A percentile compares a stretch with the other conserved stretches of the same genome.
These are phyloP conservation scores for Aspergillus asperescens DNA, from an alignment of 495 filamentous ascomycete species.

Conservation along the genomic window DNA sequence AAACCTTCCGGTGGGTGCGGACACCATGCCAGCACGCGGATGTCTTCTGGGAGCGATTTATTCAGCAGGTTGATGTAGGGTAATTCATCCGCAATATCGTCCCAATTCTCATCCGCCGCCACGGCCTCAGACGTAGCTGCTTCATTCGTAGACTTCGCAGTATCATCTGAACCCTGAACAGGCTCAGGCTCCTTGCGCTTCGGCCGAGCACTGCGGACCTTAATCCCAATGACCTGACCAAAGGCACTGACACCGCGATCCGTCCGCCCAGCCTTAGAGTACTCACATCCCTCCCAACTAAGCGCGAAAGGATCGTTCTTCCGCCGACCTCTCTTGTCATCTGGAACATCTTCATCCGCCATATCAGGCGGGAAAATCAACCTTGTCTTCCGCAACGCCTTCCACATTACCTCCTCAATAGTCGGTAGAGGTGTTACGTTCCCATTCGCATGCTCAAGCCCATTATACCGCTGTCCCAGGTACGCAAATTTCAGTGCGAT, in stretches of 20 bases:
- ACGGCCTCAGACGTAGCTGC: no score
- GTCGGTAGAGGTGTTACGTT: conserved; percentile 65
- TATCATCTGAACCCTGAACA: conserved; percentile 5
- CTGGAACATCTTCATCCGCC: conserved; percentile 27
- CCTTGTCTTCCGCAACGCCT: conserved; percentile 71
- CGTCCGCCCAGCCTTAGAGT: conserved; percentile 90
- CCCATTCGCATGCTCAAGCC: conserved; percentile 73
- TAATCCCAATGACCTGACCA: conserved; percentile 83
- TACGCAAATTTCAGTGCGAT: conserved; percentile 94
- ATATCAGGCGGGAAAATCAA: conserved; percentile 67
- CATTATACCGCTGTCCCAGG: conserved; percentile 83
- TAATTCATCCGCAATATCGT: conserved; percentile 75
- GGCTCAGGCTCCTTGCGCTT: conserved; percentile 19
- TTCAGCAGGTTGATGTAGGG: conserved; percentile 79
- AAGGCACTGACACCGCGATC: conserved; percentile 94
- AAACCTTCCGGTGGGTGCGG: conserved; percentile 72
- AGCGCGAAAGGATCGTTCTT: conserved; percentile 40
- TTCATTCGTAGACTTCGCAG: conserved; percentile 20
- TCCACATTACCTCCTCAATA: conserved; percentile 88
- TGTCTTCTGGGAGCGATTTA: conserved; percentile 79
- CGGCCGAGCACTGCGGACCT: conserved; percentile 73
- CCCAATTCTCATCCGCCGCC: conserved; percentile 48
- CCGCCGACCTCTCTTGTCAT: conserved; percentile 20
- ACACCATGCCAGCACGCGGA: conserved; percentile 89
- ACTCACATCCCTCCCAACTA: conserved; percentile 76